Evolutionary conservation across 2,329 filamentous ascomycete species (phyloP), one percentile per base, ranked within the genome.

Genomic region (Colletotrichum brevisporum): DNA sequence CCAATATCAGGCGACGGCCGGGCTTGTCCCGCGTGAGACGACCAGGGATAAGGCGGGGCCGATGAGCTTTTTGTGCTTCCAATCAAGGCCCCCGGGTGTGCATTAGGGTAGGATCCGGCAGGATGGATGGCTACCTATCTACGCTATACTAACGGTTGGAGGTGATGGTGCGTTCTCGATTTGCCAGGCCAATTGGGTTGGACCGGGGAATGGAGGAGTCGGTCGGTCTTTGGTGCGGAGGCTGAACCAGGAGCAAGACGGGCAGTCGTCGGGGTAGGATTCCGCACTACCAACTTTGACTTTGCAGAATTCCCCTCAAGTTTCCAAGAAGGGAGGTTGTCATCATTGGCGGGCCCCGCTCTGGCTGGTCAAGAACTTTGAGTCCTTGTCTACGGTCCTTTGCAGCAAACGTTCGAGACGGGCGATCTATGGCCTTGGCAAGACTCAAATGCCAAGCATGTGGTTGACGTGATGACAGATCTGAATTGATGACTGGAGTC

Each of bases 41-140:
- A 52, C 6, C 10, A 6, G 48, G 48, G 24, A 18, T 26, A 12
- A 5, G 48, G 27, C 27, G 21, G 24, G 48, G 21, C 16, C 24
- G 5, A 27, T 31, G 24, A 31, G 50, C 24, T 26, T 52, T 52
- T 52, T 27, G 50, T 31, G 50, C 50, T 52, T 26, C 50, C 50
- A 52, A 52, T 27, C 9, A 27, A 21, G 21, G 16, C 2, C 47
- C 47, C n/a, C 13, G 6, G 47, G 47, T 12, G n/a, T 10, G n/a
- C 10, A 8, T 12, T 50, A 21, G n/a, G 10, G 47, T 50, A 18
- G 47, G 6, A 50, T 50, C n/a, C 6, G 47, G 21, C 21, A 21
- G 47, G 47, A 50, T 12, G 45, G 50, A 52, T 27, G 50, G 18
- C 5, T 16, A 52, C 15, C 50, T 52, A 52, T 26, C 50, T 52